Evolutionary conservation across 768 basidiomycete species (phyloP).

Genomic region (Psilocybe cubensis): DNA sequence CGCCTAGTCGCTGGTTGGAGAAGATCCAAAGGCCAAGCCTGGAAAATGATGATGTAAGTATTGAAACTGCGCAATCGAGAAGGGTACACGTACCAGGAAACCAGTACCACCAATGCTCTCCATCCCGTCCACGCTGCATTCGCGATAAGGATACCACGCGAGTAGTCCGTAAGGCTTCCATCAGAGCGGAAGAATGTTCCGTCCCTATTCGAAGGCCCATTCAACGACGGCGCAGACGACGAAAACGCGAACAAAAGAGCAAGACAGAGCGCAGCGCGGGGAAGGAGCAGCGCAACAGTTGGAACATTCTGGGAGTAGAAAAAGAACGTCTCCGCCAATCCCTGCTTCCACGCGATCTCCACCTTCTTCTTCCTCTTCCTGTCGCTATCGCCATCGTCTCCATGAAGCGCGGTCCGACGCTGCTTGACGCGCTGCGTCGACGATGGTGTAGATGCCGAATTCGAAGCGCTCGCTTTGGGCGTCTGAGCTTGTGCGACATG

Average conservation of each 20-base stretch:
- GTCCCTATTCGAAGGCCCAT: conserved; percentile 48
- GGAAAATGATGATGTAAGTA: conserved; percentile 27
- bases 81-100: conserved; percentile 61
- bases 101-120: conserved; percentile 67
- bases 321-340: conserved; percentile 83
- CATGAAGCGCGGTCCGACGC: background rate
- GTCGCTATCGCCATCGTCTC: conserved; percentile 4
- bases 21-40: conserved; percentile 79
- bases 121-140: conserved; percentile 85
- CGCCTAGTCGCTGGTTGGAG: conserved; percentile 76
- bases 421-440: background rate
- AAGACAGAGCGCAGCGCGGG: conserved; percentile 77
- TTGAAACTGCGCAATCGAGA: conserved; percentile 1
- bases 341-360: conserved; percentile 26
- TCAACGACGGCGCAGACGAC: conserved; percentile 7
- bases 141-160: conserved; percentile 76
- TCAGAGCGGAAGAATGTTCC: conserved; percentile 71
- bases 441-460: background rate
- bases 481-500: background rate
- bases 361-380: conserved; percentile 13
- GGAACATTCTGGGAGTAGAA: conserved; percentile 86
- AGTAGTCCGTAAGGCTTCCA: conserved; percentile 75
- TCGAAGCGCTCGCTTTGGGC: background rate
- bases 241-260: conserved; percentile 61
- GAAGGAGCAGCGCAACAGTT: conserved; percentile 80